A percentile compares a stretch with the other conserved stretches of the same genome.
phyloP scores from a whole-genome alignment of 75 land plant species.

The Pinus albicaulis region DNA sequence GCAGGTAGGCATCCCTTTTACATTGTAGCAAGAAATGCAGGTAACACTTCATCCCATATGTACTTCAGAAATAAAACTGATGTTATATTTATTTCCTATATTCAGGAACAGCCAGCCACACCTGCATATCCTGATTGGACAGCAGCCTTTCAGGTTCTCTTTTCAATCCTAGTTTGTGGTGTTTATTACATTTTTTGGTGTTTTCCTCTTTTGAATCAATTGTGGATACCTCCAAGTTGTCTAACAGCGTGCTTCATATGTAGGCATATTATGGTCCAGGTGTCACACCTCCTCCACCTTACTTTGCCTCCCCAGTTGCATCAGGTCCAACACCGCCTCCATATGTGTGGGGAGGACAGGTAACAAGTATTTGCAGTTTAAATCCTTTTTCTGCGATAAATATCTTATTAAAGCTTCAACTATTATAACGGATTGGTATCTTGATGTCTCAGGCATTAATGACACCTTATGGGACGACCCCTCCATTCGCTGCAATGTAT shows the following conservation, averaged over 20 bases:
- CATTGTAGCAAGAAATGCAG: neutral
- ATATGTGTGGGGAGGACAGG: conserved; percentile 76
- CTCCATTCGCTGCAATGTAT: conserved; percentile 73
- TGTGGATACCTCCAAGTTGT: neutral
- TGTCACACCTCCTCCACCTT: conserved; percentile 41
- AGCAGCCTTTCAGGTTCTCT: conserved; percentile 63
- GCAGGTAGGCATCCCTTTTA: conserved; percentile 26
- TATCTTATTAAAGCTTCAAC: neutral
- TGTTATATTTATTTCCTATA: neutral
- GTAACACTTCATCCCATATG: neutral
- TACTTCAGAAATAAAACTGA: neutral
- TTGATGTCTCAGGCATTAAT: conserved; percentile 45
- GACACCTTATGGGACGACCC: conserved; percentile 78
- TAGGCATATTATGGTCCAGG: conserved; percentile 68
- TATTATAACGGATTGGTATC: neutral
- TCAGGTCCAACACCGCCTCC: conserved; percentile 61
- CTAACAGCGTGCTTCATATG: neutral
- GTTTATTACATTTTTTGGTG: neutral
- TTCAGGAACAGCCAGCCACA: conserved; percentile 46
- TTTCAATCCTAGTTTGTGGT: neutral
- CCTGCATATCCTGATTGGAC: conserved; percentile 72
- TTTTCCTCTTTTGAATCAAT: neutral
- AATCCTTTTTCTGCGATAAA: neutral
- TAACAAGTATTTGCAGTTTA: neutral
- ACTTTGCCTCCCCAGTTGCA: conserved; percentile 39